Evolutionary conservation across 352 stramenopile species (phyloP), one percentile per base, ranked within the genome.

Genomic region (Thraustotheca clavata): DNA sequence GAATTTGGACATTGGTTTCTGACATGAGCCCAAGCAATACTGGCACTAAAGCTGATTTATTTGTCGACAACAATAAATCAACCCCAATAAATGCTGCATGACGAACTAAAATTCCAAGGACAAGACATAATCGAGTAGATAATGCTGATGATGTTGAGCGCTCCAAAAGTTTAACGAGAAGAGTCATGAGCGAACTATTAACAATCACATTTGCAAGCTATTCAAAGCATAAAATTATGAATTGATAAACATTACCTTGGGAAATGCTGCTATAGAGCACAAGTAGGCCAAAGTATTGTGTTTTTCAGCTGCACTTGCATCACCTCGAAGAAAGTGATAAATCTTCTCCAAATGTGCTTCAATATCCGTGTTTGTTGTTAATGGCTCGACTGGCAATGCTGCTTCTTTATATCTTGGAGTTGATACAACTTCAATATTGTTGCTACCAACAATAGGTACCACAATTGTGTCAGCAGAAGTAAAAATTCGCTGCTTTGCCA

Each of bases 201-300:
- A 89, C 77, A 54, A 94, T 86, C 41, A 91, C 76, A 48, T 90
- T 88, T 0, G 85, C 80, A 18, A 92, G 63, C 59, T 82, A 63
- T 36, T n/a, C 49, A 29, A 24, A 16, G 1, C 27, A 49, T 20
- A 6, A 20, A 8, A 33, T 20, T 5, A 57, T 38, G 48, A 16
- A 38, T 6, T 18, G n/a, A 16, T 40, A 33, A 57, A 4, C 18
- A 20, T 32, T 18, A 65, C 57, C 40, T 65, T 65, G 38, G 79
- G 1, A 71, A 70, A 24, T 85, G 68, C 1, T 69, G 71, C 26
- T 71, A 88, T 11, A 86, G 70, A 22, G 69, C 73, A 83, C 8
- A 94, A 67, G 24, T 91, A 86, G 22, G 67, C 65, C 33, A 91
- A 71, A 0, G 83, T 70, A 41, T 77, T 83, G 18, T 71, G 70